Percentiles rank a stretch among this genome's conserved stretches.
Evolutionary conservation across 495 filamentous ascomycete genomes (phyloP).

Genomic region (Penicillium argentinense): DNA sequence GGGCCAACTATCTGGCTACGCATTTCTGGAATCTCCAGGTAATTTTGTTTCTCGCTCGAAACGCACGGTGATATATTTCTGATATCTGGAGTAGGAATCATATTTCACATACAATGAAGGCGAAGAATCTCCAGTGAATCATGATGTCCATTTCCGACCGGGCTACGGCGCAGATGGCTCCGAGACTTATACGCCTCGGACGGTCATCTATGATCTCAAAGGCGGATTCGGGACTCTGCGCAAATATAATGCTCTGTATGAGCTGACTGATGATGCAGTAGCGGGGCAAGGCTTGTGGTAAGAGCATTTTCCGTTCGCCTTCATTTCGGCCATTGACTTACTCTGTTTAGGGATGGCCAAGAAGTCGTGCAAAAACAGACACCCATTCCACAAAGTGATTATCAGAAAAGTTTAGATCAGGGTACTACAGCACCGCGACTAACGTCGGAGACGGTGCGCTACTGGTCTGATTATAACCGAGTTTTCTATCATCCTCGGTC

Average conservation of each 20-base stretch:
- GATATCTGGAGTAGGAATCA: constrained; percentile 61
- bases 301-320: constrained; percentile 12
- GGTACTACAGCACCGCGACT: constrained; percentile 61
- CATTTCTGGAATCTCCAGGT: constrained; percentile 99
- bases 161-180: constrained; percentile 76
- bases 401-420: constrained; percentile 73
- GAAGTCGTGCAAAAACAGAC: constrained; percentile 65
- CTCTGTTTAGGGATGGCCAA: constrained; percentile 61
- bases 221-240: constrained; percentile 84
- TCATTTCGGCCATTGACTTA: background rate
- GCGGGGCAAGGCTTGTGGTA: constrained; percentile 60
- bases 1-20: constrained; percentile 90
- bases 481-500: constrained; percentile 91
- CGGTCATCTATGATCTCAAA: constrained; percentile 93
- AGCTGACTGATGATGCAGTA: constrained; percentile 56
- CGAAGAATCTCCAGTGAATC: constrained; percentile 72
- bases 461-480: constrained; percentile 94
- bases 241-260: constrained; percentile 87
- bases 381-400: constrained; percentile 66
- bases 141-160: constrained; percentile 88
- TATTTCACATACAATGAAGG: constrained; percentile 88
- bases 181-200: constrained; percentile 90
- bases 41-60: constrained; percentile 6
- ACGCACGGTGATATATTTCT: constrained; percentile 11
- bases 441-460: constrained; percentile 70